Evolutionary conservation across 1,284 basidiomycete species (phyloP).

Genomic region (Singerocomus rubriflavus): DNA sequence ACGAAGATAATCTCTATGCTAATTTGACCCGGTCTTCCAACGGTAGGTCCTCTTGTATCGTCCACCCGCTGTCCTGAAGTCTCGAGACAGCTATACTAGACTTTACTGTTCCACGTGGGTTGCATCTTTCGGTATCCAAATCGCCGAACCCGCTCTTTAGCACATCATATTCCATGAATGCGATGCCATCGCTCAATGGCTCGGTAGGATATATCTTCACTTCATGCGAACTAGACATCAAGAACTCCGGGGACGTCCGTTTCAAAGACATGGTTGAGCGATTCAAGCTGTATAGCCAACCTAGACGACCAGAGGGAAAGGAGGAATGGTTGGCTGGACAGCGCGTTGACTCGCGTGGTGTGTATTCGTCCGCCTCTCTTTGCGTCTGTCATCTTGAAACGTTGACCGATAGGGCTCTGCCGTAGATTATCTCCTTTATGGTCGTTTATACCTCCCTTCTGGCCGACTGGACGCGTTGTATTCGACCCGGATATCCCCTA

Average conservation of each 20-base stretch:
- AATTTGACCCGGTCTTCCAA: constrained; percentile 87
- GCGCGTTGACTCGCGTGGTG: constrained; percentile 75
- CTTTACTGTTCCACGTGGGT: constrained; percentile 75
- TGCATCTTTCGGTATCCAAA: constrained; percentile 83
- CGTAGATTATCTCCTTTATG: constrained; percentile 88
- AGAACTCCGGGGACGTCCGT: constrained; percentile 67
- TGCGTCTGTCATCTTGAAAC: constrained; percentile 14
- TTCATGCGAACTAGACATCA: constrained; percentile 75
- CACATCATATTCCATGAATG: constrained; percentile 89
- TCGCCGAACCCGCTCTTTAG: constrained; percentile 87
- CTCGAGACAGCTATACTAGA: constrained; percentile 70
- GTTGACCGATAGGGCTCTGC: constrained; percentile 17
- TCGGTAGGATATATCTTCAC: constrained; percentile 93
- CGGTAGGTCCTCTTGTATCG: constrained; percentile 47
- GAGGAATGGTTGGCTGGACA: constrained; percentile 80
- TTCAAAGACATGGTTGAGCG: constrained; percentile 88
- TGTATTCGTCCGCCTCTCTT: constrained; percentile 25
- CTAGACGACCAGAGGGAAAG: constrained; percentile 68
- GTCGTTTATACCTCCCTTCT: constrained; percentile 87
- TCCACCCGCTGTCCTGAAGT: constrained; percentile 3
- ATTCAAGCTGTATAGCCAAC: constrained; percentile 78
- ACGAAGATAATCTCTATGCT: constrained; percentile 91
- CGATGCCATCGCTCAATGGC: constrained; percentile 89
- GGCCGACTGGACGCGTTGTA: constrained; percentile 88
- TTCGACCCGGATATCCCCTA: constrained; percentile 75